Percentiles rank a stretch among this genome's conserved stretches.
Evolutionary conservation across 768 basidiomycete species (phyloP).

Genomic region (Strobilomyces echinocephalus): DNA sequence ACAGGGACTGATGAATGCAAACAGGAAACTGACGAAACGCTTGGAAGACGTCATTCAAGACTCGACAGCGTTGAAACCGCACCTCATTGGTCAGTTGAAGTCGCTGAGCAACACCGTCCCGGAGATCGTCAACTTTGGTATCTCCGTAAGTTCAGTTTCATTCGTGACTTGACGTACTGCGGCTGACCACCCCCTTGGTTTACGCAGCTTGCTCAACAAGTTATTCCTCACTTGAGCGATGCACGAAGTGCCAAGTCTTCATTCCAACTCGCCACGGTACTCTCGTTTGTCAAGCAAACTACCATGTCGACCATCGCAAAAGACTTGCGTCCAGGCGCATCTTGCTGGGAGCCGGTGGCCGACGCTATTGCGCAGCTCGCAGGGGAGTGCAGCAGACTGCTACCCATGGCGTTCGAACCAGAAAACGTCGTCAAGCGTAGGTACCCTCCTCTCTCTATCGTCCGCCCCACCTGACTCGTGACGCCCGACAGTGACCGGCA

Average conservation of each 20-base stretch:
- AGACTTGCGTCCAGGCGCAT: conserved; percentile 56
- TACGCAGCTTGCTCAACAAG: conserved; percentile 77
- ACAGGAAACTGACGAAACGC: conserved; percentile 82
- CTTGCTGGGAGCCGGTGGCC: conserved; percentile 75
- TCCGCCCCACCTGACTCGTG: background rate
- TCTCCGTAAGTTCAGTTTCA: conserved; percentile 53
- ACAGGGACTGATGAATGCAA: background rate
- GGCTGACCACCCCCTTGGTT: background rate
- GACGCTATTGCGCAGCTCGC: conserved; percentile 65
- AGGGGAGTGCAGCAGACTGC: conserved; percentile 62
- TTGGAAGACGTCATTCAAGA: conserved; percentile 75
- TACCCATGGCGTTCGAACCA: conserved; percentile 67
- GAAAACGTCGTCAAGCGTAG: conserved; percentile 78
- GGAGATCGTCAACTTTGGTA: conserved; percentile 86
- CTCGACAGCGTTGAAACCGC: conserved; percentile 65
- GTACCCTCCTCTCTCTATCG: conserved; percentile 21
- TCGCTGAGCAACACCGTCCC: conserved; percentile 66
- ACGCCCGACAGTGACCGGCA: conserved; percentile 54
- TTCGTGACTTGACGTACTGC: background rate
- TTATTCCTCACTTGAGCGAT: conserved; percentile 81
- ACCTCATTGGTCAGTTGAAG: conserved; percentile 70
- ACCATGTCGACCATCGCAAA: conserved; percentile 68
- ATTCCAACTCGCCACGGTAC: conserved; percentile 69
- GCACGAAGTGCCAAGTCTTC: conserved; percentile 71
- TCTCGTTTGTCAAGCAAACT: conserved; percentile 69